These are phyloP conservation scores for Capronia epimyces DNA, from an alignment of 2,329 filamentous ascomycete genomes.

Conservation along the genomic window DNA sequence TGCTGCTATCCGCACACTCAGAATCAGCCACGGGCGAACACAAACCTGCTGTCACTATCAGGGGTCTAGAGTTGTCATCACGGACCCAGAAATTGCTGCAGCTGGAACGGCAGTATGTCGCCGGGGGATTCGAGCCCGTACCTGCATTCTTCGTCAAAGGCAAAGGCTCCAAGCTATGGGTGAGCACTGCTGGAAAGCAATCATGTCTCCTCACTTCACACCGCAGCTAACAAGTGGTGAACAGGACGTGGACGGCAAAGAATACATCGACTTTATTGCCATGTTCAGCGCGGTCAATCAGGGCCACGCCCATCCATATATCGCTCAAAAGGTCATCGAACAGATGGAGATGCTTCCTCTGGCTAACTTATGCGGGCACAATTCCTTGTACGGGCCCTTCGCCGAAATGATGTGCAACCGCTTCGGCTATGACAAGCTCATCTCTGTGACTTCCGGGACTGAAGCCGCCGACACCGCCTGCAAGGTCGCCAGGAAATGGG, in stretches of 20 bases:
- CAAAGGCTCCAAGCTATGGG: background rate
- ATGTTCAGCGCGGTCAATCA: conserved; percentile 41
- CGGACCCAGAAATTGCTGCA: background rate
- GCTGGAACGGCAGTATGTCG: background rate
- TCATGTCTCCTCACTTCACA: background rate
- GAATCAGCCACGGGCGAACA: too few species aligned
- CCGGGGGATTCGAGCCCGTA: background rate
- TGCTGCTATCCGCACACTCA: too few species aligned
- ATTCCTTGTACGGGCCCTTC: conserved; percentile 93
- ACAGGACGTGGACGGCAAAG: background rate
- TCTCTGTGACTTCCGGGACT: conserved; percentile 96
- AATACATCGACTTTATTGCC: conserved; percentile 52
- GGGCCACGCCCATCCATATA: background rate
- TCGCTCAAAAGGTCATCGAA: conserved; percentile 19
- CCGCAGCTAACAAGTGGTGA: background rate
- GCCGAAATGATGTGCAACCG: conserved; percentile 80
- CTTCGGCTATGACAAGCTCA: conserved; percentile 93
- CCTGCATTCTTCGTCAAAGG: background rate
- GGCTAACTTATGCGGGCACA: conserved; percentile 81
- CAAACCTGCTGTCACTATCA: background rate
- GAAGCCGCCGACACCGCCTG: conserved; percentile 93
- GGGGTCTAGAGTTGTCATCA: too few species aligned
- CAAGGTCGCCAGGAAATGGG: conserved; percentile 95
- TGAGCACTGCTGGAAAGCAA: too few species aligned
- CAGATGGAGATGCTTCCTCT: conserved; percentile 49